Conservation (phyloP, 1,284 basidiomycete genomes). For the Malassezia obtusa region DNA sequence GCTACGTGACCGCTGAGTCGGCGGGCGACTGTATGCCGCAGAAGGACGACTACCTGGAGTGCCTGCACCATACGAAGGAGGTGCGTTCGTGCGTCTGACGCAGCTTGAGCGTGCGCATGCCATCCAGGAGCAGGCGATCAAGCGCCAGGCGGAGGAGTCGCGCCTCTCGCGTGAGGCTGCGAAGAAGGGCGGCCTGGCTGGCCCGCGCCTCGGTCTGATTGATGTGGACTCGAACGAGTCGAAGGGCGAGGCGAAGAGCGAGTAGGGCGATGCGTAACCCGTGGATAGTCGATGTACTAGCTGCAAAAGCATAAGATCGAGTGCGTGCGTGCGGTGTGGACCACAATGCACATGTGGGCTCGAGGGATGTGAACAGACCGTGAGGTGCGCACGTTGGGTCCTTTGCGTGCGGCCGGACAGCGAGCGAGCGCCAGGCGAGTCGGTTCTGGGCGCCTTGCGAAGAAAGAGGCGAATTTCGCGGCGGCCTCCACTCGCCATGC, state of each 20-base stretch:
- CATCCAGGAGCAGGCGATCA: conserved; percentile 17
- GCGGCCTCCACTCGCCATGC: neutral
- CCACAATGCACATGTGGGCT: no score
- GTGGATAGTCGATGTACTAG: no score
- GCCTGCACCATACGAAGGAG: conserved; percentile 82
- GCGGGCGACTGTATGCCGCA: conserved; percentile 64
- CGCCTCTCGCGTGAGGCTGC: conserved; percentile 12
- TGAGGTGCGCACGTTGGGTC: no score
- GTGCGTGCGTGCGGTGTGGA: no score
- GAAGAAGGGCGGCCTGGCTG: neutral
- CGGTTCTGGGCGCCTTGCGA: no score
- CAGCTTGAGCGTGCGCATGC: conserved; percentile 16
- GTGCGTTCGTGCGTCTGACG: conserved; percentile 49
- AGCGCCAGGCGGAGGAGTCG: conserved; percentile 17
- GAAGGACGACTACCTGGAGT: conserved; percentile 84
- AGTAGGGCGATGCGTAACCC: neutral
- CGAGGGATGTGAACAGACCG: no score
- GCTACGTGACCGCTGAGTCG: conserved; percentile 72
- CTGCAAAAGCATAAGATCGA: no score
- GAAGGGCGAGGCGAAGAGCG: neutral
- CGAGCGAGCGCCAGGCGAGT: no score
- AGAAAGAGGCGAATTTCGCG: neutral
- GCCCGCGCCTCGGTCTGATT: conserved; percentile 12
- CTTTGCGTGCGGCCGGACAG: no score
- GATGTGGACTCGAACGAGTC: neutral